Evolutionary conservation across 495 filamentous ascomycete species (phyloP).

Genomic region (Neurospora sp.): DNA sequence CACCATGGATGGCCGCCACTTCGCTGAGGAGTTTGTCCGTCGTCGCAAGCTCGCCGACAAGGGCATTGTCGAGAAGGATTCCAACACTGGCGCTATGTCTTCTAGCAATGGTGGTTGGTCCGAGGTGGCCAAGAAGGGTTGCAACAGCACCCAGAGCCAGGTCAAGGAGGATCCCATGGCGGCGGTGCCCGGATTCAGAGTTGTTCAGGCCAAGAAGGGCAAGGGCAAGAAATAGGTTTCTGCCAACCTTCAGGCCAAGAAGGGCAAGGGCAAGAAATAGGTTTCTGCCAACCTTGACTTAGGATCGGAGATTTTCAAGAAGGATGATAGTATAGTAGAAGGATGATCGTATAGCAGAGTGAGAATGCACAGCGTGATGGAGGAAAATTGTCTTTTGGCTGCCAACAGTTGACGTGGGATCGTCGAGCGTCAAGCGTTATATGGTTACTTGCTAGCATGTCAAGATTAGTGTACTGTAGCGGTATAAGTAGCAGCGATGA

Average conservation of each 20-base stretch:
- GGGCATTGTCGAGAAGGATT: conserved; percentile 60
- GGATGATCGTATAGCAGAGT: neutral
- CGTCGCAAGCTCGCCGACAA: conserved; percentile 87
- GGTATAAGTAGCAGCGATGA: neutral
- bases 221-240: conserved; percentile 55
- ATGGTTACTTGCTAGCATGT: neutral
- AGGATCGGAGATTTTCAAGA: neutral
- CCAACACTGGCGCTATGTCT: conserved; percentile 33
- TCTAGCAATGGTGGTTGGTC: conserved; percentile 71
- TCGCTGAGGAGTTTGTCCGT: conserved; percentile 87
- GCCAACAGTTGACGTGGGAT: neutral
- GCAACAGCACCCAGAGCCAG: conserved; percentile 9
- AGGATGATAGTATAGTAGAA: neutral
- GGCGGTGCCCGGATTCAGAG: conserved; percentile 60
- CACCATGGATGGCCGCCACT: conserved; percentile 83
- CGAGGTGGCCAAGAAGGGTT: conserved; percentile 90
- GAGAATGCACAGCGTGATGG: neutral
- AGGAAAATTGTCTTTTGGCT: neutral
- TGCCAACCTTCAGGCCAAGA: conserved; percentile 52
- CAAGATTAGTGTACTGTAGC: neutral
- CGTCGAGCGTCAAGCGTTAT: neutral
- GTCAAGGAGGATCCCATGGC: conserved; percentile 35
- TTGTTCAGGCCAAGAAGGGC: conserved; percentile 77
- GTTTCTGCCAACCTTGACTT: neutral
- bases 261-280: conserved; percentile 61